Evolutionary conservation across 305 asterid species (phyloP), one percentile per base, ranked within the genome.

Genomic region (Fraxinus velutina): DNA sequence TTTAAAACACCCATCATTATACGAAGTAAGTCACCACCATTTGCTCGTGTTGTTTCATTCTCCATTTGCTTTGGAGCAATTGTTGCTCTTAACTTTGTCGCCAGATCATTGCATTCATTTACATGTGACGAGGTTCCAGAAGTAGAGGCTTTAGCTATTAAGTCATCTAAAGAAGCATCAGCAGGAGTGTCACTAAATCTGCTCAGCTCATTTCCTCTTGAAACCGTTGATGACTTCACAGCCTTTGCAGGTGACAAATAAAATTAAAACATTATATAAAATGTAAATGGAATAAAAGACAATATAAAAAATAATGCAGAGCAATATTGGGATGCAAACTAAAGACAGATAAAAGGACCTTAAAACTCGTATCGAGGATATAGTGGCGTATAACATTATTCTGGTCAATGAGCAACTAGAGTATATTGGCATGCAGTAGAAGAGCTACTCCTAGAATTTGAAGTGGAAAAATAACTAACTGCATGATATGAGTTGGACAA

Each of bases 111-210:
- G 77, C 85, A 89, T 84, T 83, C 94, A 79, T 80, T 83, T 42
- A 84, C 88, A 90, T 87, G 87, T 84, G 96, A 92, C 68, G 96
- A 88, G 76, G 98, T 91, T 76, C 97, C 91, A 86, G 98, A 94
- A 17, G 95, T 89, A 78, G 98, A 93, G 82, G 97, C 94, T 85
- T 91, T 94, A 85, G 94, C 90, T 55, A 84, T 89, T 84, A 96
- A 89, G 85, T 96, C 99, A 80, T 94, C 99, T 91, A 92, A 88
- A 76, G 95, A 91, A 79, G 98, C 96, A 87, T 96, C 99, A 79
- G 92, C 98, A 33, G 99, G 98, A 81, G 97, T 88, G 82, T 96
- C 98, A 89, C 98, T 94, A 87, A 94, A 96, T 86, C 89, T 93
- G 81, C 94, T 94, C 76, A 96, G 93, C 86, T 92, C 98, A 77